phyloP scores from a whole-genome alignment of 768 basidiomycete species.

The Mycena crocata region DNA sequence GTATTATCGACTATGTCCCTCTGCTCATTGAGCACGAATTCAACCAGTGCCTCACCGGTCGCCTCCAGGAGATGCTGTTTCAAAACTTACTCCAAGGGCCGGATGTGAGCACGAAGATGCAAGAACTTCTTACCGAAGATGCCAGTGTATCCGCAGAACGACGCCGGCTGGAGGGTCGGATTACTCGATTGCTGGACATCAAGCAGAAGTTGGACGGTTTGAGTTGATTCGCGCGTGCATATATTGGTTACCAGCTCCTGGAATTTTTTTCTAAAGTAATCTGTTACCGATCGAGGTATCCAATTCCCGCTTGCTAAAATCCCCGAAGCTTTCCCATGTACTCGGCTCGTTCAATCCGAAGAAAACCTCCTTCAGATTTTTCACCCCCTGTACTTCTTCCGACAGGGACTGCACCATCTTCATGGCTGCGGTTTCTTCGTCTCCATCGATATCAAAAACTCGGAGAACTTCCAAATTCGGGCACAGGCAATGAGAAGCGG shows the following conservation, averaged over 20 bases:
- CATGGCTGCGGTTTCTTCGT: background rate
- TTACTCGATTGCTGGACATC: conserved; percentile 14
- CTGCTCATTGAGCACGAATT: conserved; percentile 56
- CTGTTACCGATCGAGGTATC: background rate
- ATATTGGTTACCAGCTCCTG: no score
- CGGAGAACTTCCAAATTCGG: background rate
- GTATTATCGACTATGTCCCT: conserved; percentile 60
- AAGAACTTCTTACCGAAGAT: conserved; percentile 23
- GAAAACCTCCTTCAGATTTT: background rate
- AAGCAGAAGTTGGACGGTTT: conserved; percentile 21
- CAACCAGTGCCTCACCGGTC: conserved; percentile 47
- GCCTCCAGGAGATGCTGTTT: conserved; percentile 46
- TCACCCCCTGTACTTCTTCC: background rate
- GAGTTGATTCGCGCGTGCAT: background rate
- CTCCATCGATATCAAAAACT: background rate
- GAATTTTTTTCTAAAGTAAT: no score
- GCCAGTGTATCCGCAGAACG: background rate
- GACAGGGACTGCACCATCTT: background rate
- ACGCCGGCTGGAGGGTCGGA: background rate
- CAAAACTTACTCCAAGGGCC: conserved; percentile 28
- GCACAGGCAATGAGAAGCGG: no score
- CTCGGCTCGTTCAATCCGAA: background rate
- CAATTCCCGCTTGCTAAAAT: background rate
- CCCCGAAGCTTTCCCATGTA: background rate
- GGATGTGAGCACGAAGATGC: conserved; percentile 15